Conservation (phyloP, 2,329 filamentous ascomycete genomes). For the Fragosphaeria purpurea region DNA sequence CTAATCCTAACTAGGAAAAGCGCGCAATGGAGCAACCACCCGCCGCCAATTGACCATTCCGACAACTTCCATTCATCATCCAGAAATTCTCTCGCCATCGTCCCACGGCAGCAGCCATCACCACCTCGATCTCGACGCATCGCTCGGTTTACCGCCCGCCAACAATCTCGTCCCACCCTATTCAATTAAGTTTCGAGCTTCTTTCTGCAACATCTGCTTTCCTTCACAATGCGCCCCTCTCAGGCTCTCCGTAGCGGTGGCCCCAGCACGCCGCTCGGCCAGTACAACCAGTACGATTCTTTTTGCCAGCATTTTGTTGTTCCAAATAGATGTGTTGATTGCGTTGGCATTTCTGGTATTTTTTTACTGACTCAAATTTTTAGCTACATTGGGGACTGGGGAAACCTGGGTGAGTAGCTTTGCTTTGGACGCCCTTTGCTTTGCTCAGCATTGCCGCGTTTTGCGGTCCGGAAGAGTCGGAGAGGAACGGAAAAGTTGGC, state of each 20-base stretch:
- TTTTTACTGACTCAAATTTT: background rate
- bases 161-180: background rate
- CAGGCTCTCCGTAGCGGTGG: constrained; percentile 31
- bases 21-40: background rate
- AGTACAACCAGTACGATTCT: constrained; percentile 31
- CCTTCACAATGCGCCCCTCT: constrained; percentile 36
- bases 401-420: constrained; percentile 56
- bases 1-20: background rate
- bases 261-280: constrained; percentile 31
- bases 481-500: background rate
- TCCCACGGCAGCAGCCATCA: background rate
- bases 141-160: too few relatives aligned
- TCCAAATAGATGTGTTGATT: background rate
- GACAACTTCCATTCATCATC: constrained; percentile 16
- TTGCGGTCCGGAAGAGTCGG: background rate
- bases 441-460: too few relatives aligned
- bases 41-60: constrained; percentile 15
- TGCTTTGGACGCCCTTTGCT: too few relatives aligned
- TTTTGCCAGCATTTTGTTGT: constrained; percentile 8
- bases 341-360: too few relatives aligned
- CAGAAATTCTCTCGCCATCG: constrained; percentile 15
- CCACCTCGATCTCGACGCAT: background rate
- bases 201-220: background rate
- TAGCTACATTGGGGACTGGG: constrained; percentile 69
- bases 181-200: background rate